Percentiles rank a stretch among this genome's conserved stretches.
Evolutionary conservation across 1,284 basidiomycete species (phyloP).

Genomic region (Cryptococcus deneoformans): DNA sequence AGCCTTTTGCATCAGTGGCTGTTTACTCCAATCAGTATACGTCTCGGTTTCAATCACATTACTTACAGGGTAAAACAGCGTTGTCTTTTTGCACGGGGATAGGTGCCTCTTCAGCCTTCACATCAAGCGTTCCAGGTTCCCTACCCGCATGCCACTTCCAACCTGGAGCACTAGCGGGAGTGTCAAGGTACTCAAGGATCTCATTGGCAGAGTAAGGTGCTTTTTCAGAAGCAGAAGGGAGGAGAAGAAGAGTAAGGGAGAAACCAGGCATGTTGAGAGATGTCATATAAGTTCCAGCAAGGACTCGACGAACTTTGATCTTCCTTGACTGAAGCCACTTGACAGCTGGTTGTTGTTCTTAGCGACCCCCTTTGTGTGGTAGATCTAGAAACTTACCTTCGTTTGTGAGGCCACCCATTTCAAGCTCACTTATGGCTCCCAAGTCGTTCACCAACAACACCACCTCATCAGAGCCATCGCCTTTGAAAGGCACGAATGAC

Average conservation of each 20-base stretch:
- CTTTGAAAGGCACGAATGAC: conserved; percentile 76
- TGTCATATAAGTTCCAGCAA: conserved; percentile 84
- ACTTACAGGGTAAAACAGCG: conserved; percentile 37
- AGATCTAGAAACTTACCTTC: conserved; percentile 49
- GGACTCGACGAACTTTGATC: conserved; percentile 61
- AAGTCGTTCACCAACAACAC: conserved; percentile 55
- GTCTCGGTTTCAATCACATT: not conserved
- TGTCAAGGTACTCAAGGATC: conserved; percentile 74
- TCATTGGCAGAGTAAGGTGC: conserved; percentile 50
- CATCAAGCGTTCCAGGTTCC: conserved; percentile 27
- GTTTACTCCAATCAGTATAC: conserved; percentile 17
- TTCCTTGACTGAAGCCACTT: conserved; percentile 58
- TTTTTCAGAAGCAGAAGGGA: conserved; percentile 57
- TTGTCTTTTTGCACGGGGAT: conserved; percentile 16
- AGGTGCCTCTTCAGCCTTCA: conserved; percentile 17
- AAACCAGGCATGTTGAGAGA: conserved; percentile 95
- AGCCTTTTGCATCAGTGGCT: conserved; percentile 27
- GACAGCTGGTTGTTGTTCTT: conserved; percentile 45
- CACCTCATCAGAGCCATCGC: conserved; percentile 60
- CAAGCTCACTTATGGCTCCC: conserved; percentile 82
- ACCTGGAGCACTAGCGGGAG: conserved; percentile 68
- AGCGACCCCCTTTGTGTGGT: not conserved
- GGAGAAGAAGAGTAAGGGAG: conserved; percentile 78
- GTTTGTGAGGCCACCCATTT: conserved; percentile 67
- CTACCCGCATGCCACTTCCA: conserved; percentile 61